Evolutionary conservation across 768 basidiomycete species (phyloP).

Genomic region (Dioszegia aurantiaca): DNA sequence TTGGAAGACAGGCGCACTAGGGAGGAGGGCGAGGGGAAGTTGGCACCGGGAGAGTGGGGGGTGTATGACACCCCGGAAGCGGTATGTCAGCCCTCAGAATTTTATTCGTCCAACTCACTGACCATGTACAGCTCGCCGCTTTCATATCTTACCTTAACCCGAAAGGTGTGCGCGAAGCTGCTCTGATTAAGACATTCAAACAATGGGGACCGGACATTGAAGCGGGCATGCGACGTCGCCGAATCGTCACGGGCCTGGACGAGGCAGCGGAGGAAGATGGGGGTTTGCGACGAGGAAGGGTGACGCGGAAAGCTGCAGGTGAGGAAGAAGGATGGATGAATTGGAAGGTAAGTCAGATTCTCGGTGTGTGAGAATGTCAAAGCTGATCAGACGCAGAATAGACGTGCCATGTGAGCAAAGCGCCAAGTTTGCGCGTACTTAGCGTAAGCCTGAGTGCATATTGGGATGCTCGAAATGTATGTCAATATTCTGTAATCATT

Average conservation of each 20-base stretch:
- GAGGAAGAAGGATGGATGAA: constrained; percentile 35
- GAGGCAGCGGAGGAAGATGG: constrained; percentile 15
- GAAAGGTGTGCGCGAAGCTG: constrained; percentile 82
- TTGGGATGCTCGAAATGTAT: too few relatives aligned
- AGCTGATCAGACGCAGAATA: constrained; percentile 15
- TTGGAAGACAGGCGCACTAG: constrained; percentile 64
- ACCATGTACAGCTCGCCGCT: constrained; percentile 65
- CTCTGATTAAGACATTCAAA: constrained; percentile 69
- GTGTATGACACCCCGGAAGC: constrained; percentile 81
- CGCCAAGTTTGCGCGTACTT: too few relatives aligned
- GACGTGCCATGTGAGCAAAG: constrained; percentile 4
- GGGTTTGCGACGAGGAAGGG: constrained; percentile 12
- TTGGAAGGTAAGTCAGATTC: constrained; percentile 35
- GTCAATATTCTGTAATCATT: too few relatives aligned
- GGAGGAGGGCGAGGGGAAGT: constrained; percentile 76
- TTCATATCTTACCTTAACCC: constrained; percentile 85
- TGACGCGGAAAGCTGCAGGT: constrained; percentile 28
- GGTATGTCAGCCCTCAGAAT: constrained; percentile 59
- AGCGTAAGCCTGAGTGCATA: too few relatives aligned
- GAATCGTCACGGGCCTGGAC: constrained; percentile 31
- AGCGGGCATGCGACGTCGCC: constrained; percentile 38
- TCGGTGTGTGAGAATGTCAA: neutral
- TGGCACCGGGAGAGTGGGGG: constrained; percentile 82
- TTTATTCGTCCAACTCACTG: neutral
- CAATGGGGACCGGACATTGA: constrained; percentile 41